These are phyloP conservation scores for Xylariaceae sp. DNA, from an alignment of 2,329 filamentous ascomycete genomes.

Conservation along the genomic window DNA sequence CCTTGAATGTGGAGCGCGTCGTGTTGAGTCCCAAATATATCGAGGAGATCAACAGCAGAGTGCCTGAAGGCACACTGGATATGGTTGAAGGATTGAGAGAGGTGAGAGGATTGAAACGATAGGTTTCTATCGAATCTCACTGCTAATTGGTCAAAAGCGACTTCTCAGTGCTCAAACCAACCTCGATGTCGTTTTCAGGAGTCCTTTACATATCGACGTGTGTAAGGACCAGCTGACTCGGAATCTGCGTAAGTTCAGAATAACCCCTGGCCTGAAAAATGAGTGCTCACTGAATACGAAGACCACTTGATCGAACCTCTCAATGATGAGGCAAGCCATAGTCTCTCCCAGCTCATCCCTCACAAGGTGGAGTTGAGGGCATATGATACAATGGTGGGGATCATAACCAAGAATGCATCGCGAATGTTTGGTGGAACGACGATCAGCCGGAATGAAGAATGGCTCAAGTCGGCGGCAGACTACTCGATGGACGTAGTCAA, in stretches of 20 bases:
- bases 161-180: constrained; percentile 20
- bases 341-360: constrained; percentile 16
- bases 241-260: constrained; percentile 17
- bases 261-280: not conserved
- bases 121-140: not conserved
- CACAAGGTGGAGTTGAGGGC: constrained; percentile 13
- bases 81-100: constrained; percentile 22
- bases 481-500: constrained; percentile 23
- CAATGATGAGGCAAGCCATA: constrained; percentile 20
- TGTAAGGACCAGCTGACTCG: constrained; percentile 21
- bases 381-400: constrained; percentile 21
- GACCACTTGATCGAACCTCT: constrained; percentile 19
- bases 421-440: constrained; percentile 20
- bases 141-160: constrained; percentile 12
- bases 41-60: constrained; percentile 21
- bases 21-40: constrained; percentile 22
- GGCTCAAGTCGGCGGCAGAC: constrained; percentile 20
- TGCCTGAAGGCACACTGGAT: constrained; percentile 20
- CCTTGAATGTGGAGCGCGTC: constrained; percentile 20
- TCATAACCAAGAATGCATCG: constrained; percentile 22
- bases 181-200: constrained; percentile 21
- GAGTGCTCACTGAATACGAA: constrained; percentile 7
- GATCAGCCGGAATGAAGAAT: constrained; percentile 20
- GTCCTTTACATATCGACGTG: constrained; percentile 20
- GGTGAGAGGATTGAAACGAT: constrained; percentile 2